phyloP scores from a whole-genome alignment of 2,329 filamentous ascomycete species.

The Botrytis tulipae region DNA sequence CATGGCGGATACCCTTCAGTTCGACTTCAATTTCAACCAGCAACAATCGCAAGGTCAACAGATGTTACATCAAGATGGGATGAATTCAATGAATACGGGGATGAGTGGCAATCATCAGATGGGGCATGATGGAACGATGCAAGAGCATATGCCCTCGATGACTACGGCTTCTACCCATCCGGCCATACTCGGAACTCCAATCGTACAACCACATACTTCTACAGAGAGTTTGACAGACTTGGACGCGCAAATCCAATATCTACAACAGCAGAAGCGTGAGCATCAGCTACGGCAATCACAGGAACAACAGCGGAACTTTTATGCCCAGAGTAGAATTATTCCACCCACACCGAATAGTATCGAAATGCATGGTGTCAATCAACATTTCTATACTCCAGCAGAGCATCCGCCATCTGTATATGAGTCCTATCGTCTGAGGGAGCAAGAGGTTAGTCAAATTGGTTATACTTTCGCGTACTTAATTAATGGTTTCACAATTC shows the following conservation, averaged over 20 bases:
- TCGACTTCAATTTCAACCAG: slow-evolving; percentile 57
- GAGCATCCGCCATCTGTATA: slow-evolving; percentile 57
- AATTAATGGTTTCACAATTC: background rate
- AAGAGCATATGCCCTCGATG: slow-evolving; percentile 50
- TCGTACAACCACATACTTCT: slow-evolving; percentile 47
- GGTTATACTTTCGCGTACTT: background rate
- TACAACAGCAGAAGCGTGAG: slow-evolving; percentile 62
- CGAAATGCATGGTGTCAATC: slow-evolving; percentile 63
- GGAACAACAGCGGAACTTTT: slow-evolving; percentile 55
- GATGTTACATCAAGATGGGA: slow-evolving; percentile 33
- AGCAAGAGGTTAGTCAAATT: slow-evolving; percentile 58
- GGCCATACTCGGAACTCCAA: slow-evolving; percentile 42
- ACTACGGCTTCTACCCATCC: slow-evolving; percentile 45
- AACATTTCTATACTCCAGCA: slow-evolving; percentile 58
- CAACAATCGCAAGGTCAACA: slow-evolving; percentile 34
- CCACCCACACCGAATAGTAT: slow-evolving; percentile 80
- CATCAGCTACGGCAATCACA: slow-evolving; percentile 47
- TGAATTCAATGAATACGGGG: slow-evolving; percentile 48
- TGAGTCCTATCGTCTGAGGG: slow-evolving; percentile 61
- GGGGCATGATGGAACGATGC: slow-evolving; percentile 41
- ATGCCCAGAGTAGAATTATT: slow-evolving; percentile 58
- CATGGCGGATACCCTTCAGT: slow-evolving; percentile 54
- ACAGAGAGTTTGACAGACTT: slow-evolving; percentile 57
- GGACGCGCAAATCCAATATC: slow-evolving; percentile 64
- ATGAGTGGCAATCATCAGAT: slow-evolving; percentile 40